These are phyloP conservation scores for Phylloporus rhodoxanthus DNA, from an alignment of 768 basidiomycete genomes.

Conservation along the genomic window DNA sequence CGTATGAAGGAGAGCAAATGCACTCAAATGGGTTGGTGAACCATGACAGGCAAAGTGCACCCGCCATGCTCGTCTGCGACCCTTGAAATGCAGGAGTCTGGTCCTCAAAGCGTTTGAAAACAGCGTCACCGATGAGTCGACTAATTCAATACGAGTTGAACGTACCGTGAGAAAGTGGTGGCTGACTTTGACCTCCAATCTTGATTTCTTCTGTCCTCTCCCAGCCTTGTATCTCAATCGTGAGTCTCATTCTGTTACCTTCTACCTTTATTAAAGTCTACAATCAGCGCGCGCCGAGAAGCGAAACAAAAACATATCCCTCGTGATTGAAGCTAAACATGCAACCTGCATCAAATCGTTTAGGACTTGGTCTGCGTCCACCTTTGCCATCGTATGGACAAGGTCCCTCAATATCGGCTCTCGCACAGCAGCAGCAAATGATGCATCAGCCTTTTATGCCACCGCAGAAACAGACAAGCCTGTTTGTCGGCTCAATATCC, in stretches of 20 bases:
- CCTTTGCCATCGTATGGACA: constrained; percentile 85
- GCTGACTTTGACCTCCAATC: neutral
- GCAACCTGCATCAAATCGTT: constrained; percentile 67
- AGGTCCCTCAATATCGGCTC: constrained; percentile 86
- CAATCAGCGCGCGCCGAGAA: neutral
- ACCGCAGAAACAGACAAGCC: constrained; percentile 66
- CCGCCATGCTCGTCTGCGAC: no score
- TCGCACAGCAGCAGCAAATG: constrained; percentile 77
- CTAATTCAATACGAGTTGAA: no score
- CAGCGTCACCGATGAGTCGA: no score
- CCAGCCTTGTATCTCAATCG: neutral
- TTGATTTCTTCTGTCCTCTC: neutral
- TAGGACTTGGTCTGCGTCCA: constrained; percentile 85
- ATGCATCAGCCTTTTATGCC: constrained; percentile 56
- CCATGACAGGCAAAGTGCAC: no score
- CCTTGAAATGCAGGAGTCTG: no score
- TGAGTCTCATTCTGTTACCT: neutral
- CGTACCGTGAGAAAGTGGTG: no score
- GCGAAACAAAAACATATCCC: neutral
- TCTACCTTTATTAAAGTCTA: neutral
- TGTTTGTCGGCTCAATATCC: constrained; percentile 95
- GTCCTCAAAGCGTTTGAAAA: no score
- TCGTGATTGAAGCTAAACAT: constrained; percentile 30
- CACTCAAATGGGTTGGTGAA: no score
- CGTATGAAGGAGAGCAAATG: no score